These are phyloP conservation scores for Sugiyamaella qingdaonensis DNA, from an alignment of 805 yeast genomes.

Conservation along the genomic window DNA sequence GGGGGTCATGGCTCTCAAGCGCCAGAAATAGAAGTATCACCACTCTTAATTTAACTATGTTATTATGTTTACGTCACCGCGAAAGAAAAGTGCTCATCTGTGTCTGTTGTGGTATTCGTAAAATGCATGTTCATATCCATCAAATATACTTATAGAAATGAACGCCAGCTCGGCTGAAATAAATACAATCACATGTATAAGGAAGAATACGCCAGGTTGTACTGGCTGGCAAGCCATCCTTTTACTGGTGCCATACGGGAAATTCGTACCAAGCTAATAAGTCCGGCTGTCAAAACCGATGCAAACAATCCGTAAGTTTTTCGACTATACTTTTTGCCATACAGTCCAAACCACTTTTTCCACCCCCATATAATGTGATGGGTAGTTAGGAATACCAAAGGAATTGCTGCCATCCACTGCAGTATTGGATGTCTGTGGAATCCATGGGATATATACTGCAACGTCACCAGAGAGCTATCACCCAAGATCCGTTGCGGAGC, in stretches of 20 bases:
- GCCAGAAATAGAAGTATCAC: constrained; percentile 39
- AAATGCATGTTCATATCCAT: background rate
- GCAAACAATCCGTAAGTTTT: constrained; percentile 7
- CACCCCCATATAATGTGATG: constrained; percentile 58
- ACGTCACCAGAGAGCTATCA: constrained; percentile 52
- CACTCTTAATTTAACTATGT: too few species aligned
- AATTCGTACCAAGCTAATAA: constrained; percentile 10
- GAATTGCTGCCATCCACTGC: constrained; percentile 33
- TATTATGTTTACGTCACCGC: constrained; percentile 6
- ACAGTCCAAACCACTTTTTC: constrained; percentile 39
- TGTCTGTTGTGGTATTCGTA: background rate
- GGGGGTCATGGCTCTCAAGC: constrained; percentile 54
- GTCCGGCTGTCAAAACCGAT: constrained; percentile 3
- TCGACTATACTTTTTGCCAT: constrained; percentile 10
- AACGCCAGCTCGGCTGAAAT: background rate
- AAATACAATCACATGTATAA: background rate
- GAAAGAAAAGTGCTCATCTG: background rate
- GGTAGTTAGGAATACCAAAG: constrained; percentile 37
- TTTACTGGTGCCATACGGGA: constrained; percentile 11
- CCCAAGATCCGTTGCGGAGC: constrained; percentile 55
- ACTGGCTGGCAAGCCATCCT: constrained; percentile 22
- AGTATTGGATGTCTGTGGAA: constrained; percentile 30
- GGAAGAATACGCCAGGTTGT: constrained; percentile 9
- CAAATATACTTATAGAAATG: background rate
- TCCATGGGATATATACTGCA: constrained; percentile 47